Evolutionary conservation across 2,329 filamentous ascomycete species (phyloP).

Genomic region (Hymenoscyphus scutula): DNA sequence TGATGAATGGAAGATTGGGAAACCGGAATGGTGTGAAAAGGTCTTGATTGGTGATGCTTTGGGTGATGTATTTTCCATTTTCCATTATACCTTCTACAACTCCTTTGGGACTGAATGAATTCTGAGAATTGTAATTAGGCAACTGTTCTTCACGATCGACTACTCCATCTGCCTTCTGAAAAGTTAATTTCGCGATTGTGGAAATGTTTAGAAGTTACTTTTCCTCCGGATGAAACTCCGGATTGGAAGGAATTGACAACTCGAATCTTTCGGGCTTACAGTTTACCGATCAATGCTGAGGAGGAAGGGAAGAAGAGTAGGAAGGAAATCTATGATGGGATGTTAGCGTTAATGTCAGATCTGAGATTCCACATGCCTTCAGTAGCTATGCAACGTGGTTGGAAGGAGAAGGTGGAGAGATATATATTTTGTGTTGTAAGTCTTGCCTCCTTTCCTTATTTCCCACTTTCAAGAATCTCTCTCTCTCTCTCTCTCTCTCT

Average conservation of each 20-base stretch:
- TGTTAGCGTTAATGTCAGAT: conserved; percentile 18
- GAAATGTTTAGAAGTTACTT: conserved; percentile 7
- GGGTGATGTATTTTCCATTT: conserved; percentile 18
- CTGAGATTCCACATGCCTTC: conserved; percentile 20
- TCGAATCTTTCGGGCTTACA: conserved; percentile 14
- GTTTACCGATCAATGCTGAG: background rate
- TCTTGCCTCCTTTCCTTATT: background rate
- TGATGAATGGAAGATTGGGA: conserved; percentile 6
- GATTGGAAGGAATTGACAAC: background rate
- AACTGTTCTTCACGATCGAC: conserved; percentile 19
- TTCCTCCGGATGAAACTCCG: background rate
- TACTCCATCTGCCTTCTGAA: conserved; percentile 15
- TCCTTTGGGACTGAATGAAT: background rate
- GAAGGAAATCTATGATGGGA: conserved; percentile 14
- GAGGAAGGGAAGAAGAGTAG: background rate
- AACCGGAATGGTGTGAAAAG: conserved; percentile 20
- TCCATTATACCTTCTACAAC: background rate
- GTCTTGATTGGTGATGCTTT: conserved; percentile 20
- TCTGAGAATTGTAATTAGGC: conserved; percentile 9
- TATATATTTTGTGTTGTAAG: conserved; percentile 11
- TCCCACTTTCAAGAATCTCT: too few relatives aligned
- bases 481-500: too few relatives aligned
- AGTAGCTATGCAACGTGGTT: background rate
- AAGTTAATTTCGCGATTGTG: conserved; percentile 14
- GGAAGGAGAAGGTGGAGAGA: conserved; percentile 1